These are phyloP conservation scores for Phlegmacium glaucopus DNA, from an alignment of 768 basidiomycete species.

Conservation along the genomic window DNA sequence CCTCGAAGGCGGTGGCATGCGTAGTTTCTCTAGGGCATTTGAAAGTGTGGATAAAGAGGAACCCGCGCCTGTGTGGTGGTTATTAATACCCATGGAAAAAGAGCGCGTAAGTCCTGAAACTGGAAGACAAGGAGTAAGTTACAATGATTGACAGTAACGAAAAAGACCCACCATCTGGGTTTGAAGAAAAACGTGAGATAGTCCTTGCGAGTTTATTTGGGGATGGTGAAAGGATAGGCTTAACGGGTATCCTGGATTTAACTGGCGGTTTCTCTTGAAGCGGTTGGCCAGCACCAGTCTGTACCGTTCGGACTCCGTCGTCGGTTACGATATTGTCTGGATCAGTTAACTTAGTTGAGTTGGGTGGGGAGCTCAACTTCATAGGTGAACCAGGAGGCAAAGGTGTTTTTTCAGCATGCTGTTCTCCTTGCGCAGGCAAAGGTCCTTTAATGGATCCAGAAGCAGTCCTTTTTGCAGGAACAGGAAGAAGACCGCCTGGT, in stretches of 20 bases:
- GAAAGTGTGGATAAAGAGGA: constrained; percentile 64
- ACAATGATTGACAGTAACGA: not conserved
- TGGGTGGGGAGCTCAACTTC: constrained; percentile 26
- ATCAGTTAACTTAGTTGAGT: constrained; percentile 3
- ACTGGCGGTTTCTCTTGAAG: constrained; percentile 23
- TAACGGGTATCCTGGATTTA: constrained; percentile 13
- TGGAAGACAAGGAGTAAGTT: constrained; percentile 1
- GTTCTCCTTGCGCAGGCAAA: not conserved
- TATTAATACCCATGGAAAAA: constrained; percentile 18
- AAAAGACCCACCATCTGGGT: constrained; percentile 25
- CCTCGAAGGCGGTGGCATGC: constrained; percentile 58
- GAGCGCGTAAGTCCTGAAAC: constrained; percentile 20
- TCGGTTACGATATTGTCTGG: not conserved
- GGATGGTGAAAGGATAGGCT: constrained; percentile 24
- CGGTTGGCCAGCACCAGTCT: constrained; percentile 18
- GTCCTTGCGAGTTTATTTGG: constrained; percentile 13
- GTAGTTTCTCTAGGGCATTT: constrained; percentile 67
- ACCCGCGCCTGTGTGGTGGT: constrained; percentile 20
- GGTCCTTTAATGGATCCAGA: constrained; percentile 11
- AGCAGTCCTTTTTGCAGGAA: constrained; percentile 13
- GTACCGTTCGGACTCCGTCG: constrained; percentile 9
- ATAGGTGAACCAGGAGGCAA: constrained; percentile 31
- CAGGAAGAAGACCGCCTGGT: not conserved
- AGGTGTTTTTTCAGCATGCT: constrained; percentile 8
- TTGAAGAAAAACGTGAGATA: constrained; percentile 17